Base-by-base conservation (phyloP, 805 yeast genomes). In the Teunomyces atbi region DNA sequence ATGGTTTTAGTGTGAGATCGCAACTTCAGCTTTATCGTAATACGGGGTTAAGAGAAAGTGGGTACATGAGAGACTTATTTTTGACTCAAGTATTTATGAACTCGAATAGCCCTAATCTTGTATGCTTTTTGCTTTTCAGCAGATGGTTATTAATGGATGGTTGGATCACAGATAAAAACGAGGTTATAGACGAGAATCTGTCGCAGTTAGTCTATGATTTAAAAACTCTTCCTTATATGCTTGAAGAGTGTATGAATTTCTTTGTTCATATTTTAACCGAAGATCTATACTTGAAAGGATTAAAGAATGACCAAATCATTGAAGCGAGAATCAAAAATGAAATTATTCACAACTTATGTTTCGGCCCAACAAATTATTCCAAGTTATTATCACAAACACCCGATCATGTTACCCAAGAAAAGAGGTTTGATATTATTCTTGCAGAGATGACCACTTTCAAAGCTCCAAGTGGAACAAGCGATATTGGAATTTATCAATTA, bases 311-410 rank as follows among this genome's bases (percentile, higher is more conserved):
- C 5, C 79, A 74, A 8, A 71, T 81, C 1, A 71, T 72, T 8
- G 78, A 77, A 46, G 61, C 65, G 11, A 72, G 82, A 43, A 76
- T 89, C 23, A 72, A 69, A 47, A 74, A 78, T 36, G 97, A 91
- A 55, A 81, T 92, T n/a, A 73, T 89, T 18, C 97, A 94, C 58
- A 76, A 82, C 2, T 69, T 92, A n/a, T 83, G 95, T 51, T 87
- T 89, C 68, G 82, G 83, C 26, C 83, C 86, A 2, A 68, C 83
- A 71, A 73, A 82, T 18, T 91, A 83, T 59, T 79, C 94, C 3
- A 86, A 86, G 46, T 65, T 94, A 15, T 76, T 84, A 47, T 67
- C 79, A 2, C 77, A 74, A 12, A 76, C 90, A 2, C 92, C 97
- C 0, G 97, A 90, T 42, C 86, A 84, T 54, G 71, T 90, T 29